phyloP scores from a whole-genome alignment of 352 stramenopile species.

The Phytophthora palmivora region DNA sequence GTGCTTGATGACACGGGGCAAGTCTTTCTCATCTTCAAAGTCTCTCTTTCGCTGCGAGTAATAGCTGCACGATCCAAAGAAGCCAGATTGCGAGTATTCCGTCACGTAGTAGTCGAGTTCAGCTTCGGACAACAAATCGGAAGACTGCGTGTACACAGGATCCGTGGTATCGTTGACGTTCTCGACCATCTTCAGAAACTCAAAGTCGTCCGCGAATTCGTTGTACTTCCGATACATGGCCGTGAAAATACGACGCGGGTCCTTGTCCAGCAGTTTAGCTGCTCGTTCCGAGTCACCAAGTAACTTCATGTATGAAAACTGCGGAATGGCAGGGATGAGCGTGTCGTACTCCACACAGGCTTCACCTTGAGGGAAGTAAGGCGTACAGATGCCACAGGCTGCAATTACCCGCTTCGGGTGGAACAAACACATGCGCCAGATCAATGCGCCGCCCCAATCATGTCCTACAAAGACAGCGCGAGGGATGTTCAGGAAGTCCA shows the following conservation, averaged over 20 bases:
- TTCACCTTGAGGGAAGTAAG: constrained; percentile 54
- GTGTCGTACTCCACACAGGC: constrained; percentile 50
- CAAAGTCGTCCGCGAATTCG: constrained; percentile 40
- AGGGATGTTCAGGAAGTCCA: constrained; percentile 65
- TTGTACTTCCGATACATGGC: constrained; percentile 52
- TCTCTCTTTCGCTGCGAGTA: constrained; percentile 59
- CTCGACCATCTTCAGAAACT: constrained; percentile 41
- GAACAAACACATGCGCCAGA: constrained; percentile 75
- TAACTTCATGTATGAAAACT: constrained; percentile 75
- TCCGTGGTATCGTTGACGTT: constrained; percentile 38
- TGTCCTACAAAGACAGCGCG: constrained; percentile 74
- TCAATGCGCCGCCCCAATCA: constrained; percentile 65
- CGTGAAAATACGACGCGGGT: constrained; percentile 56
- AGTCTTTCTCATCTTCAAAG: constrained; percentile 54
- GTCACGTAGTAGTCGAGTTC: constrained; percentile 66
- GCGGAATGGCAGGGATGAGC: constrained; percentile 47
- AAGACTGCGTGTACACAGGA: constrained; percentile 45
- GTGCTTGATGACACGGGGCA: constrained; percentile 47
- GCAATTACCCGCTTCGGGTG: constrained; percentile 58
- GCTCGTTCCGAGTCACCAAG: constrained; percentile 46
- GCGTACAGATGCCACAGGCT: constrained; percentile 64
- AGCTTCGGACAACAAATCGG: constrained; percentile 47
- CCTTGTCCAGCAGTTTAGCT: constrained; percentile 44
- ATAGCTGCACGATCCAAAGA: constrained; percentile 62
- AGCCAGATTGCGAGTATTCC: constrained; percentile 55